Conservation (phyloP, 768 basidiomycete genomes). For the Infundibulicybe gibba region DNA sequence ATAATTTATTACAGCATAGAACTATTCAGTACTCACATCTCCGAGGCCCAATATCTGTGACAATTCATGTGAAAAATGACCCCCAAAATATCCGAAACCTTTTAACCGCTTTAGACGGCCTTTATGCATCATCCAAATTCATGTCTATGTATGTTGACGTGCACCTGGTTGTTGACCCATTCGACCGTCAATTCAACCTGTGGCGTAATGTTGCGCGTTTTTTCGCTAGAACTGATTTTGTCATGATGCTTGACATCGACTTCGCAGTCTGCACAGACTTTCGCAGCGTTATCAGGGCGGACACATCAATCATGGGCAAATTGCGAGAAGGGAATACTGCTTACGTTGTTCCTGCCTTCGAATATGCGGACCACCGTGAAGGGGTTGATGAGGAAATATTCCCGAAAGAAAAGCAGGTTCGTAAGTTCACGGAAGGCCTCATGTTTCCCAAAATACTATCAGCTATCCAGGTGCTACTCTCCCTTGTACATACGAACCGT, state of each 20-base stretch:
- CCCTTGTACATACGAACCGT: conserved; percentile 49
- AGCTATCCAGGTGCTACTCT: conserved; percentile 45
- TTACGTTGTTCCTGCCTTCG: conserved; percentile 84
- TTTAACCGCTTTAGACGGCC: conserved; percentile 57
- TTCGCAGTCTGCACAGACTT: conserved; percentile 85
- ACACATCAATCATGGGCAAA: conserved; percentile 35
- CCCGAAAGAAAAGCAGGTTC: conserved; percentile 66
- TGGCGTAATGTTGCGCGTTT: conserved; percentile 87
- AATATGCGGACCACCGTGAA: conserved; percentile 64
- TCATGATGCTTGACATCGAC: conserved; percentile 92
- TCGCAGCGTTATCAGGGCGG: conserved; percentile 48
- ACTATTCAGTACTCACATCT: background rate
- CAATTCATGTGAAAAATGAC: conserved; percentile 67
- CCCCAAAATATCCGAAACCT: conserved; percentile 41
- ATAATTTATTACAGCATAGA: background rate
- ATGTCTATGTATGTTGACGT: conserved; percentile 77
- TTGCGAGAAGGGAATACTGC: conserved; percentile 62
- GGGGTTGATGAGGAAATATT: conserved; percentile 57
- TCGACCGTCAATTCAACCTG: conserved; percentile 84
- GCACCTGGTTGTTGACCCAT: conserved; percentile 80
- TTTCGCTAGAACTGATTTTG: conserved; percentile 78
- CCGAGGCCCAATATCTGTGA: conserved; percentile 80
- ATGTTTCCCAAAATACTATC: background rate
- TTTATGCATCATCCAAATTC: conserved; percentile 63
- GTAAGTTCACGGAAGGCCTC: conserved; percentile 10